Conservation (phyloP, 2,329 filamentous ascomycete species). For the Penicillium rolfsii region DNA sequence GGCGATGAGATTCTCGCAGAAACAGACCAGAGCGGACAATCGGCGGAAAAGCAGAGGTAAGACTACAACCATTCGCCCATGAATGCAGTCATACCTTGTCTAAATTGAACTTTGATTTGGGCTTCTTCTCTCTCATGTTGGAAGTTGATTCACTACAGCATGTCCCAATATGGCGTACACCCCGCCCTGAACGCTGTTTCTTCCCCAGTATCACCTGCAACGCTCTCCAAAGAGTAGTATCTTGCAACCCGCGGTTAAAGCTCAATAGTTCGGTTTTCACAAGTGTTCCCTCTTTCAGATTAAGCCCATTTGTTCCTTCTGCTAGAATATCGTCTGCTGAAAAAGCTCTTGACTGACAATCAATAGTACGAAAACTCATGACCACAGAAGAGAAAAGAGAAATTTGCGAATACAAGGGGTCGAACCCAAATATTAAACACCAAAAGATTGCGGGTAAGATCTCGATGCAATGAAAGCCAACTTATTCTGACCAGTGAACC, state of each 20-base stretch:
- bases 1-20: neutral
- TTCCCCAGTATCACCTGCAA: neutral
- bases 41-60: neutral
- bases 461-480: neutral
- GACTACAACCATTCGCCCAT: neutral
- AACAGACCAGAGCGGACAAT: neutral
- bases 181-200: neutral
- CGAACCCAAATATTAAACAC: neutral
- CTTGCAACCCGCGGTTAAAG: too few species aligned
- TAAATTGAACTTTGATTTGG: neutral
- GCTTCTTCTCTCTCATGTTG: neutral
- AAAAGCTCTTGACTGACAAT: neutral
- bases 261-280: too few species aligned
- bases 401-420: neutral
- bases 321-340: neutral
- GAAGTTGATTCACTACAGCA: neutral
- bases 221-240: too few species aligned
- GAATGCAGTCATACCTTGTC: neutral
- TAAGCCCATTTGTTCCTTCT: neutral
- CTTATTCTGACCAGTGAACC: neutral
- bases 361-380: neutral
- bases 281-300: too few species aligned
- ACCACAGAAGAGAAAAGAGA: neutral
- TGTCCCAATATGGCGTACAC: neutral
- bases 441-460: neutral